Percentiles rank a stretch among this genome's conserved stretches.
These are phyloP conservation scores for Parietaria judaica DNA, from an alignment of 306 rosid species.

Conservation along the genomic window DNA sequence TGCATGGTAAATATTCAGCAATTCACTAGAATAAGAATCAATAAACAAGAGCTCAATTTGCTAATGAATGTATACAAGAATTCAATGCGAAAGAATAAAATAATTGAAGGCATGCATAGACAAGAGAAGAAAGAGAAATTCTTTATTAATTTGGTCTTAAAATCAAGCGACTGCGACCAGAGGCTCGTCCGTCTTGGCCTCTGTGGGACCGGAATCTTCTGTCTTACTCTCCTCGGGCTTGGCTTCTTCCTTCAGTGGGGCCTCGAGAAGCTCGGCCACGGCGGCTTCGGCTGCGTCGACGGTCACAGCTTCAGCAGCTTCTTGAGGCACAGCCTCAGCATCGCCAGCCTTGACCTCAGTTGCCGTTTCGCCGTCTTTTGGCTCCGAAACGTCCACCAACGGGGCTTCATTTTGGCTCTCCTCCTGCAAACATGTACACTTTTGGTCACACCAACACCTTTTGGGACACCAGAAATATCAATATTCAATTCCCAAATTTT, in stretches of 20 bases:
- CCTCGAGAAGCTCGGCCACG: conserved; percentile 16
- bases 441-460: not conserved
- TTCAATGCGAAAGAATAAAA: no score
- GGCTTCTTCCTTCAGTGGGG: conserved; percentile 18
- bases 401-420: conserved; percentile 35
- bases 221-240: conserved; percentile 3
- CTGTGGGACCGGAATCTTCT: conserved; percentile 4
- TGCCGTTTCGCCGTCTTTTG: conserved; percentile 18
- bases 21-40: no score
- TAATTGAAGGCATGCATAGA: no score
- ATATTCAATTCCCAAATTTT: no score
- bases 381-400: conserved; percentile 26
- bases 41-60: no score
- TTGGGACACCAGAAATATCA: no score
- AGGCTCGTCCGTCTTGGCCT: conserved; percentile 23
- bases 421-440: conserved; percentile 21
- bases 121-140: not conserved
- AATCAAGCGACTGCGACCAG: conserved; percentile 14
- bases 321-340: conserved; percentile 3
- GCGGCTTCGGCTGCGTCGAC: conserved; percentile 8
- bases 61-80: no score
- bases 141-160: not conserved
- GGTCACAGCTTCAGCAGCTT: conserved; percentile 5
- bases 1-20: no score
- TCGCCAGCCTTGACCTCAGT: conserved; percentile 3